Conservation (phyloP, 768 basidiomycete species). For the Cubamyces sp. region DNA sequence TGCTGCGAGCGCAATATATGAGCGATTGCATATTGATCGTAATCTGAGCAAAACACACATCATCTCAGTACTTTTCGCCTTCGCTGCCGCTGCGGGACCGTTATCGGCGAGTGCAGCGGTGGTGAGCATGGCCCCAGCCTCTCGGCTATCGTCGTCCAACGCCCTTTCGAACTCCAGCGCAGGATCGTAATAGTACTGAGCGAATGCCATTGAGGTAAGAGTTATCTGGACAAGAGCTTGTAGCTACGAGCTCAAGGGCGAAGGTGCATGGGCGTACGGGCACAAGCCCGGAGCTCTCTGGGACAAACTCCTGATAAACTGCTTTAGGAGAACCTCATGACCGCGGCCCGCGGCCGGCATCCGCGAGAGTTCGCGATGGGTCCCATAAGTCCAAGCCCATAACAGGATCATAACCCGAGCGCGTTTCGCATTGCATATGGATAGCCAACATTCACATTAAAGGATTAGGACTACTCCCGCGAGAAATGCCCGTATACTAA, state of each 20-base stretch:
- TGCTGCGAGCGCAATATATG: background rate
- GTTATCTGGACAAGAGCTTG: background rate
- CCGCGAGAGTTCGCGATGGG: too few relatives aligned
- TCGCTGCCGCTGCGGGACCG: background rate
- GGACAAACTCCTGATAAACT: too few relatives aligned
- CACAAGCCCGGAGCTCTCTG: background rate
- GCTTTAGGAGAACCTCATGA: too few relatives aligned
- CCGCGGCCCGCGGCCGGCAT: too few relatives aligned
- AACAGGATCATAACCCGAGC: too few relatives aligned
- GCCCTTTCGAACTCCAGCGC: slow-evolving; percentile 24
- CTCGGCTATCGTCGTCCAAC: slow-evolving; percentile 20
- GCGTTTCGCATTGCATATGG: too few relatives aligned
- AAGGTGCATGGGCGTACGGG: slow-evolving; percentile 1
- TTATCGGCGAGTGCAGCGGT: background rate
- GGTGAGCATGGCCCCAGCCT: background rate
- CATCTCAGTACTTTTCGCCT: background rate
- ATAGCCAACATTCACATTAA: too few relatives aligned
- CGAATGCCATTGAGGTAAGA: slow-evolving; percentile 16
- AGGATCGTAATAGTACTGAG: slow-evolving; percentile 26
- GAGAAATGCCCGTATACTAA: too few relatives aligned
- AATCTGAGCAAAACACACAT: background rate
- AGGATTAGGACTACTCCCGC: too few relatives aligned
- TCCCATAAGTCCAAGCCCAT: too few relatives aligned
- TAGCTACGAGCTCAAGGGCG: background rate
- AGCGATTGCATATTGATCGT: too few relatives aligned